Evolutionary conservation across 2,329 filamentous ascomycete genomes (phyloP).

Genomic region (Cercospora sojina): DNA sequence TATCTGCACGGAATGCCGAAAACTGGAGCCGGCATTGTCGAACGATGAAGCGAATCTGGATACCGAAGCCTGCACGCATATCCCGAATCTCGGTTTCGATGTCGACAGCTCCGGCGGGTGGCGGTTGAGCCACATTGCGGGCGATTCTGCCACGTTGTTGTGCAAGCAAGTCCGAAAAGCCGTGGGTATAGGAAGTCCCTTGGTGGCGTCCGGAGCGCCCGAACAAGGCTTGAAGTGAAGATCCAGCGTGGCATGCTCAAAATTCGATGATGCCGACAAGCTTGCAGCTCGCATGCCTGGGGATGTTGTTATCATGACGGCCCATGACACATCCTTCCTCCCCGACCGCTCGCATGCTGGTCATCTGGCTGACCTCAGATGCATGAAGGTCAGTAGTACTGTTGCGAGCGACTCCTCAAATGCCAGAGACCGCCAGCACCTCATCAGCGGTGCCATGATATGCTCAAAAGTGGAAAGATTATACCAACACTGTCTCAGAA

Average conservation of each 20-base stretch:
- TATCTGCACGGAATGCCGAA: background rate
- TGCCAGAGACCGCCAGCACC: background rate
- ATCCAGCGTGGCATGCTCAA: background rate
- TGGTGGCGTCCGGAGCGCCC: slow-evolving; percentile 6
- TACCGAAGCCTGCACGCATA: background rate
- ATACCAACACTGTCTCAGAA: background rate
- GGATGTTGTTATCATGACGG: background rate
- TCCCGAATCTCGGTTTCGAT: background rate
- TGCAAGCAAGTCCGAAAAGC: background rate
- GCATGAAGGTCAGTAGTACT: background rate
- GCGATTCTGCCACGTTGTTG: background rate
- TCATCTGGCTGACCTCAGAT: slow-evolving; percentile 1
- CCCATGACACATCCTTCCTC: background rate
- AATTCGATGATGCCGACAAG: background rate
- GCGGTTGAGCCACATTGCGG: background rate
- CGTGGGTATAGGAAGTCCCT: background rate
- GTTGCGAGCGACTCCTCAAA: background rate
- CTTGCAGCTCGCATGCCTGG: background rate
- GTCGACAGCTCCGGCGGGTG: background rate
- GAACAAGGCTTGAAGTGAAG: background rate
- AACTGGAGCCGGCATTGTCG: background rate
- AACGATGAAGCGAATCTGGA: background rate
- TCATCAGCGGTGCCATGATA: background rate
- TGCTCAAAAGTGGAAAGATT: background rate
- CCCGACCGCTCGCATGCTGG: background rate